Conservation (phyloP, 78 protist genomes). For the Dictyostelium intermedium region DNA sequence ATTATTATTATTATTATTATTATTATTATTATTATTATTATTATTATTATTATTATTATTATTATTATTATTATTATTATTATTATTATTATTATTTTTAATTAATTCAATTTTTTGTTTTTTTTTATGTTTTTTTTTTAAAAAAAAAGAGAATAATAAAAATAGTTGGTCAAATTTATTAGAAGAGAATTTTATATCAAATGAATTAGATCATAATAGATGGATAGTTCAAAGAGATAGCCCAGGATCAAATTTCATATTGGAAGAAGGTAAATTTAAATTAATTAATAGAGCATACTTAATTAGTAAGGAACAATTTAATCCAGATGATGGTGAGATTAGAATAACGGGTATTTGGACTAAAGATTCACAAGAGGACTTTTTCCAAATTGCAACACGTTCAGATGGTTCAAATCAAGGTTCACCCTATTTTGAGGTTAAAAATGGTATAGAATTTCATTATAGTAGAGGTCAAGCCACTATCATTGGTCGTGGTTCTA, state of each 20-base stretch:
- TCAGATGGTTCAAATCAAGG: constrained; percentile 48
- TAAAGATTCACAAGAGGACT: constrained; percentile 30
- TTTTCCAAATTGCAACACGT: constrained; percentile 53
- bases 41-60: not conserved
- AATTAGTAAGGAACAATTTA: constrained; percentile 33
- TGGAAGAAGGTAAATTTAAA: constrained; percentile 64
- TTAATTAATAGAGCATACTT: constrained; percentile 36
- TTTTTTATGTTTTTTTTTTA: not conserved
- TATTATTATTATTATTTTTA: not conserved
- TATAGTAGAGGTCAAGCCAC: constrained; percentile 62
- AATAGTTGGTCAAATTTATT: constrained; percentile 42
- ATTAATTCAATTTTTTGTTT: too few relatives aligned
- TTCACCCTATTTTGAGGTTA: constrained; percentile 58
- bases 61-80: not conserved
- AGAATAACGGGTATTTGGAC: constrained; percentile 56
- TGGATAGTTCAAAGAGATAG: constrained; percentile 57
- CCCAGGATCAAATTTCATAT: not conserved
- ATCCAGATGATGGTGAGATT: constrained; percentile 72
- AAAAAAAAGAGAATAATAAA: constrained; percentile 45
- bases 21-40: not conserved
- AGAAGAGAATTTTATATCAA: constrained; percentile 43
- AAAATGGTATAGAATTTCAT: constrained; percentile 53
- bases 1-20: not conserved
- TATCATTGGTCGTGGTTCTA: constrained; percentile 60
- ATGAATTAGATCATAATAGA: constrained; percentile 29